Evolutionary conservation across 306 rosid species (phyloP).

Genomic region (Vigna trinervia): DNA sequence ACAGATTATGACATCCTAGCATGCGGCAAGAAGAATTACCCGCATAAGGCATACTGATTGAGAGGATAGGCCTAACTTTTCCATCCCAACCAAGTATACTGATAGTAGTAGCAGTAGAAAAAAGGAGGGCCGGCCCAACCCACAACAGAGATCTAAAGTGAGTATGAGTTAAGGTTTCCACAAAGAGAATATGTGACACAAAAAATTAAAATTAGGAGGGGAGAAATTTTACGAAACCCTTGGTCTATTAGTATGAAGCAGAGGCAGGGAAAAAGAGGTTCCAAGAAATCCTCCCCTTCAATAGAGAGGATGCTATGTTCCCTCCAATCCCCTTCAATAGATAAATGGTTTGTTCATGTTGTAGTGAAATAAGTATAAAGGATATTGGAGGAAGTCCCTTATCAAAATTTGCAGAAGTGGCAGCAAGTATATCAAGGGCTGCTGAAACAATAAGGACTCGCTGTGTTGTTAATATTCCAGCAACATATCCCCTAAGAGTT

Average conservation of each 20-base stretch:
- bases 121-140: conserved; percentile 98
- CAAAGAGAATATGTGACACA: conserved; percentile 39
- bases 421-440: conserved; percentile 81
- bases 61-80: conserved; percentile 85
- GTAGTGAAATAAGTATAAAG: conserved; percentile 46
- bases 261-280: not conserved
- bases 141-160: conserved; percentile 92
- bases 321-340: not conserved
- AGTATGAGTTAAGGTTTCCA: conserved; percentile 67
- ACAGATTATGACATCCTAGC: conserved; percentile 30
- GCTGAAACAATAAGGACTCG: conserved; percentile 88
- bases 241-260: not conserved
- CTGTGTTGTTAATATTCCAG: conserved; percentile 81
- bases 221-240: not conserved
- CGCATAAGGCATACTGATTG: conserved; percentile 82
- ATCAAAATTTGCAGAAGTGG: conserved; percentile 74
- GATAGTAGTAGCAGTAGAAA: conserved; percentile 85
- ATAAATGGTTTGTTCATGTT: conserved; percentile 24
- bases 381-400: conserved; percentile 96
- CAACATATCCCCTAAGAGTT: conserved; percentile 88
- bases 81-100: conserved; percentile 98
- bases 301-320: not conserved
- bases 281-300: conserved; percentile 18
- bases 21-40: conserved; percentile 58
- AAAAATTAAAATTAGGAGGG: conserved; percentile 30